A percentile compares a stretch with the other conserved stretches of the same genome.
Evolutionary conservation across 1,139 yeast species (phyloP).

Genomic region (Magnusiomyces suaveolens): DNA sequence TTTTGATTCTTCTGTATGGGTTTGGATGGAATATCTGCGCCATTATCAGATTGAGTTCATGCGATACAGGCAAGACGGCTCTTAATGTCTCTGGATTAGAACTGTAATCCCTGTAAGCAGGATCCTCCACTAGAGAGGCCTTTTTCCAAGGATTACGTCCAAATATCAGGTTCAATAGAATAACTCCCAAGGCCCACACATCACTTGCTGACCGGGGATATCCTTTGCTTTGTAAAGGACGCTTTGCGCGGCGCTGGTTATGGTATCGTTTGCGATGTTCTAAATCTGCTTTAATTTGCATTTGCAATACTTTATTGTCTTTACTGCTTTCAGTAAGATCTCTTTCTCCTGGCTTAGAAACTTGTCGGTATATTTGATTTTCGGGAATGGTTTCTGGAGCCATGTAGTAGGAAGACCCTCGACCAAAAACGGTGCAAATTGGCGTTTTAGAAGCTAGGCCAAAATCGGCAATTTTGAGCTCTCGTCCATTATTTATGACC

Average conservation of each 20-base stretch:
- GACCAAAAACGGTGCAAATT: constrained; percentile 56
- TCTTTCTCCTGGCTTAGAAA: neutral
- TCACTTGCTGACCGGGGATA: constrained; percentile 33
- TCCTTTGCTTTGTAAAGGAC: constrained; percentile 15
- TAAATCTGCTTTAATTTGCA: neutral
- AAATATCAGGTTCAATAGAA: constrained; percentile 69
- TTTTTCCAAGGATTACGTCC: constrained; percentile 88
- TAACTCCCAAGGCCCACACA: constrained; percentile 81
- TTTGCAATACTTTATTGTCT: neutral
- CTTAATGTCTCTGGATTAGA: constrained; percentile 41
- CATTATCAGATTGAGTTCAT: constrained; percentile 49
- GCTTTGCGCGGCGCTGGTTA: constrained; percentile 3
- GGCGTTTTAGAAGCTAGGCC: constrained; percentile 65
- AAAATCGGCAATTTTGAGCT: constrained; percentile 66
- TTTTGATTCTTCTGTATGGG: constrained; percentile 53
- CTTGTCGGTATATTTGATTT: constrained; percentile 30
- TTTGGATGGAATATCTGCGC: constrained; percentile 47
- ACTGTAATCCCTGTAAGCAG: constrained; percentile 44
- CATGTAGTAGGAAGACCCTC: constrained; percentile 88
- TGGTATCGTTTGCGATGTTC: neutral
- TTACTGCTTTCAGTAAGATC: neutral
- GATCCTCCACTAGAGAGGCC: constrained; percentile 53
- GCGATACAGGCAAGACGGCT: constrained; percentile 58
- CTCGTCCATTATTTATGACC: constrained; percentile 52
- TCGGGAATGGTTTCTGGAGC: constrained; percentile 63